phyloP scores from a whole-genome alignment of 345 rosid species.

The Draba incana region DNA sequence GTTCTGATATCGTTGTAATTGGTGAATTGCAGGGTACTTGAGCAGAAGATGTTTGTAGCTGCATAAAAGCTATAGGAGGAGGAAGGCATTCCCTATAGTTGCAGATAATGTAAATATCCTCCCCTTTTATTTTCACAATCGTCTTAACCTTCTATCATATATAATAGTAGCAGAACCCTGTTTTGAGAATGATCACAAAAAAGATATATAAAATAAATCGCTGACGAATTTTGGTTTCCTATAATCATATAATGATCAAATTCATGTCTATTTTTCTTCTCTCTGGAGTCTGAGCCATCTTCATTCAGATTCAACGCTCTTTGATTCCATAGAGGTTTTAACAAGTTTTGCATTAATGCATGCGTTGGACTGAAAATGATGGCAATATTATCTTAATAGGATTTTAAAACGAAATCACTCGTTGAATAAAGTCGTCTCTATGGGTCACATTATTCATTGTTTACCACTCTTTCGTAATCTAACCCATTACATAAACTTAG shows the following conservation, averaged over 20 bases:
- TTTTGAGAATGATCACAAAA: constrained; percentile 18
- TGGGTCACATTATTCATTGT: no score
- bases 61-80: constrained; percentile 19
- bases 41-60: constrained; percentile 31
- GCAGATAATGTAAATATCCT: constrained; percentile 37
- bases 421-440: no score
- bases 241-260: background rate
- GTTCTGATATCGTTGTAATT: constrained; percentile 17
- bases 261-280: background rate
- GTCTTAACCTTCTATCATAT: constrained; percentile 12
- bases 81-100: constrained; percentile 32
- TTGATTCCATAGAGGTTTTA: background rate
- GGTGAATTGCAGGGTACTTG: constrained; percentile 32
- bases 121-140: constrained; percentile 20
- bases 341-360: no score
- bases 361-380: no score
- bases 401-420: no score
- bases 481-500: background rate
- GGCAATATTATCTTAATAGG: no score
- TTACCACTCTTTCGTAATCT: no score
- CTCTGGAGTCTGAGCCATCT: background rate
- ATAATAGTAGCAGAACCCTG: constrained; percentile 3
- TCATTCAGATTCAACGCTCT: background rate
- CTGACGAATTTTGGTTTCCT: constrained; percentile 5
- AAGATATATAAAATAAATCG: constrained; percentile 24